Evolutionary conservation across 2,329 filamentous ascomycete genomes (phyloP).

Genomic region (Didymella glomerata): DNA sequence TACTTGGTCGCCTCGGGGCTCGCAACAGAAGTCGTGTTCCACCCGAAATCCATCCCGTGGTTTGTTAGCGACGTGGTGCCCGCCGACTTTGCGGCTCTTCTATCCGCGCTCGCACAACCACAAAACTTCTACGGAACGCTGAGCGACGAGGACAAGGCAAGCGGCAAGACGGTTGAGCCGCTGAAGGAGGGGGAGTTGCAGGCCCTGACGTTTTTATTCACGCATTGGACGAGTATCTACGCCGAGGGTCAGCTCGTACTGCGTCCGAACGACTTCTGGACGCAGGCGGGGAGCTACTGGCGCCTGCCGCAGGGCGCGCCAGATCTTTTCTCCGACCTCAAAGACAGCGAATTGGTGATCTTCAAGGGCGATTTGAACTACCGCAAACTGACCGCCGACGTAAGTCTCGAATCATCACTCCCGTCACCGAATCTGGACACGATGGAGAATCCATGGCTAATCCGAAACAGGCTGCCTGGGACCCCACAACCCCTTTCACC

Average conservation of each 20-base stretch:
- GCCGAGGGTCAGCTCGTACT: conserved; percentile 84
- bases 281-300: conserved; percentile 87
- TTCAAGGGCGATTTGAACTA: conserved; percentile 99
- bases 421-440: not conserved
- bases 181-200: no score
- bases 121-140: conserved; percentile 79
- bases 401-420: conserved; percentile 58
- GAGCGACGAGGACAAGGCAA: conserved; percentile 67
- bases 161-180: conserved; percentile 60
- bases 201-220: conserved; percentile 75
- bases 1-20: conserved; percentile 86
- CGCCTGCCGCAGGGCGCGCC: conserved; percentile 75
- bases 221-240: conserved; percentile 81
- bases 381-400: conserved; percentile 88
- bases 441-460: not conserved
- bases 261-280: conserved; percentile 91
- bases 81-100: conserved; percentile 81
- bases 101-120: conserved; percentile 80
- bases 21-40: conserved; percentile 85
- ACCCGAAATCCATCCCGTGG: conserved; percentile 96
- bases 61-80: conserved; percentile 96
- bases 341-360: conserved; percentile 84
- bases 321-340: conserved; percentile 77
- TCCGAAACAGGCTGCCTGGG: conserved; percentile 72
- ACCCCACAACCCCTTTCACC: conserved; percentile 84